These are phyloP conservation scores for Wickerhamiella alocasiicola DNA, from an alignment of 805 yeast species.

Conservation along the genomic window DNA sequence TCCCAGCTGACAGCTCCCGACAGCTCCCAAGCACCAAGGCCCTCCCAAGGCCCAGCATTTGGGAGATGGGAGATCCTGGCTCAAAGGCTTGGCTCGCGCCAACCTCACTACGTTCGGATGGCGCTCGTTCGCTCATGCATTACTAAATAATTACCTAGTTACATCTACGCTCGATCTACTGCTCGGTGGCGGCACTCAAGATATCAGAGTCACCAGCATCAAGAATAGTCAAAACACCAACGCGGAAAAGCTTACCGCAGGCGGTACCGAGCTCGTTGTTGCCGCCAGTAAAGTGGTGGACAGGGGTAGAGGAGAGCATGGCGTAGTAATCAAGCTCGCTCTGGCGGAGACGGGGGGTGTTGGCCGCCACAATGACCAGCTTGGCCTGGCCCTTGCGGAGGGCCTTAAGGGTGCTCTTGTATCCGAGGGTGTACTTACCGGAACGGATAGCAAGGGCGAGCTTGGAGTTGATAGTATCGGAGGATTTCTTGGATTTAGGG, in stretches of 20 bases:
- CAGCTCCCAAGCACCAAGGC: too few species aligned
- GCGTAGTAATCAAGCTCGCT: slow-evolving; percentile 99
- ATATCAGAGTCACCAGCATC: slow-evolving; percentile 99
- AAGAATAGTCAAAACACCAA: slow-evolving; percentile 88
- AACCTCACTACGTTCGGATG: too few species aligned
- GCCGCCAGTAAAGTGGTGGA: slow-evolving; percentile 99
- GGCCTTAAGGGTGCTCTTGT: slow-evolving; percentile 97
- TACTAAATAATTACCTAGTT: too few species aligned
- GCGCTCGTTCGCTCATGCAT: too few species aligned
- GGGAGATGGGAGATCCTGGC: too few species aligned
- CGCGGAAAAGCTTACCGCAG: slow-evolving; percentile 99
- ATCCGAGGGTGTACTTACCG: slow-evolving; percentile 99
- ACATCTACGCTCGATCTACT: too few species aligned
- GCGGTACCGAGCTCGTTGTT: slow-evolving; percentile 99
- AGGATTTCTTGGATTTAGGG: slow-evolving; percentile 82
- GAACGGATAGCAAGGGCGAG: slow-evolving; percentile 97
- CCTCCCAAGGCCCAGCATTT: too few species aligned
- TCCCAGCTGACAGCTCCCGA: too few species aligned
- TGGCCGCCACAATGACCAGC: slow-evolving; percentile 94
- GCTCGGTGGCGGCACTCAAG: slow-evolving; percentile 33
- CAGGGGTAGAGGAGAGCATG: slow-evolving; percentile 95
- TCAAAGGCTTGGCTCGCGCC: too few species aligned
- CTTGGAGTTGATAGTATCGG: slow-evolving; percentile 95
- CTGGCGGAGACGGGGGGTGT: slow-evolving; percentile 99
- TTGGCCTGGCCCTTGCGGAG: slow-evolving; percentile 98